Conservation (phyloP, 345 rosid genomes). For the Lumnitzera racemosa region DNA sequence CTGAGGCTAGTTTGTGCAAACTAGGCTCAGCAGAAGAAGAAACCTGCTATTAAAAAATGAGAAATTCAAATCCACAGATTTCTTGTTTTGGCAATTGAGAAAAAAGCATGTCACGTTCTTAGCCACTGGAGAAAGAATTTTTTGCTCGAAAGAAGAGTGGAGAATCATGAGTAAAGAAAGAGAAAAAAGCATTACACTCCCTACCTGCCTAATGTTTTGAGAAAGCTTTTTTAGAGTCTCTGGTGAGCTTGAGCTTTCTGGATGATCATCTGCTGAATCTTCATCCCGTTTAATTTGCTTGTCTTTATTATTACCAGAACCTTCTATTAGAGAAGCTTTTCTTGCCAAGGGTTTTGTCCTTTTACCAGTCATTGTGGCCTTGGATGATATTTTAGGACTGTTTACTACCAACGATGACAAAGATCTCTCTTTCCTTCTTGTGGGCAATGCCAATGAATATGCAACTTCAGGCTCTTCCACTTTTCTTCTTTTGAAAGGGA, state of each 20-base stretch:
- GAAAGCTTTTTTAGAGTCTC: conserved; percentile 46
- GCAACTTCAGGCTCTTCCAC: conserved; percentile 53
- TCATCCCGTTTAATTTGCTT: conserved; percentile 47
- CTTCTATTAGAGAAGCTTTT: conserved; percentile 41
- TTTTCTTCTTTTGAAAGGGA: conserved; percentile 71
- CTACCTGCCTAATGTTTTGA: conserved; percentile 65
- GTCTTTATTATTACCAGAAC: conserved; percentile 38
- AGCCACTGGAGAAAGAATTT: not conserved
- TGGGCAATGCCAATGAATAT: conserved; percentile 49
- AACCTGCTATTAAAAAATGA: conserved; percentile 24
- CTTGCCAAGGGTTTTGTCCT: conserved; percentile 55
- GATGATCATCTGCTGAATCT: conserved; percentile 41
- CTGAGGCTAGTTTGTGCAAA: conserved; percentile 22
- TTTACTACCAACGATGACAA: conserved; percentile 85
- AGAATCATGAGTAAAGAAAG: not conserved
- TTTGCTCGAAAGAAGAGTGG: not conserved
- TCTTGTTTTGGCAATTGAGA: not conserved
- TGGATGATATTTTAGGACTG: conserved; percentile 65
- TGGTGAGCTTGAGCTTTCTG: conserved; percentile 62
- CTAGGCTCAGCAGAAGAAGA: conserved; percentile 51
- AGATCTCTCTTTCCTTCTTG: conserved; percentile 93
- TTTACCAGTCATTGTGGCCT: conserved; percentile 60
- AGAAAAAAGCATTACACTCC: conserved; percentile 11
- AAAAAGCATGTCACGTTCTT: not conserved
- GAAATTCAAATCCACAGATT: not conserved